These are phyloP conservation scores for Tolypocladium pustulatum DNA, from an alignment of 2,329 filamentous ascomycete genomes.

Conservation along the genomic window DNA sequence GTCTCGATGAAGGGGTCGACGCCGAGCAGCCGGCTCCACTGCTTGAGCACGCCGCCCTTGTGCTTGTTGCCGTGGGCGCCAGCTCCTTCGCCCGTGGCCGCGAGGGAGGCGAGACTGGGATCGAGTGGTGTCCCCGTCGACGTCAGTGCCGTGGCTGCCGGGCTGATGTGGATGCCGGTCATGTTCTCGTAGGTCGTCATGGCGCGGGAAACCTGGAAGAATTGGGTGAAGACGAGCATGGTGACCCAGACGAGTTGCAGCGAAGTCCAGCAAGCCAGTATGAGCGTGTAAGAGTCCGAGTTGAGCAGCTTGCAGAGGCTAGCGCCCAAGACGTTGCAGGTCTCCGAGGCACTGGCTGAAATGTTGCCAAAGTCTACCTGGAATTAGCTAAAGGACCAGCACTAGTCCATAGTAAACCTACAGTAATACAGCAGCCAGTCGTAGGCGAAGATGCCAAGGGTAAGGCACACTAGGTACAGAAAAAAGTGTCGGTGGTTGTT, in stretches of 20 bases:
- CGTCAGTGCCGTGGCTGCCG: constrained; percentile 62
- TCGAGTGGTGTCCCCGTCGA: constrained; percentile 67
- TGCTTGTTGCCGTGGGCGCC: constrained; percentile 40
- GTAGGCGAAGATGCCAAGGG: constrained; percentile 62
- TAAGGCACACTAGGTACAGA: constrained; percentile 72
- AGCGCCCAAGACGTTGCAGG: constrained; percentile 69
- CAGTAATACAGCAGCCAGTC: constrained; percentile 64
- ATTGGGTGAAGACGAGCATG: constrained; percentile 93
- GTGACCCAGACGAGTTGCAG: constrained; percentile 90
- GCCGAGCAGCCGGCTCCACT: constrained; percentile 77
- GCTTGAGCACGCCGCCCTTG: constrained; percentile 57
- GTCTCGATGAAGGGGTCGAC: constrained; percentile 92
- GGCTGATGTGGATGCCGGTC: constrained; percentile 58
- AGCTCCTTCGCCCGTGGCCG: constrained; percentile 29
- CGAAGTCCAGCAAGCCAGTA: constrained; percentile 67
- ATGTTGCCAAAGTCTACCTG: constrained; percentile 50
- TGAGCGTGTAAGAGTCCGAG: constrained; percentile 73
- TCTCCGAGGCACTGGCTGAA: constrained; percentile 37
- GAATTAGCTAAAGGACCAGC: background rate
- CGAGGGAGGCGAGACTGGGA: constrained; percentile 47
- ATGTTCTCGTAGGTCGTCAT: constrained; percentile 97
- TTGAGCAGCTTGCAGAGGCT: constrained; percentile 66
- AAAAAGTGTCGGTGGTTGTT: constrained; percentile 97
- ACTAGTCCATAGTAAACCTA: constrained; percentile 26
- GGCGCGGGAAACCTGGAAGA: constrained; percentile 82